Conservation (phyloP, 2,329 filamentous ascomycete genomes). For the Talaromyces sp. region DNA sequence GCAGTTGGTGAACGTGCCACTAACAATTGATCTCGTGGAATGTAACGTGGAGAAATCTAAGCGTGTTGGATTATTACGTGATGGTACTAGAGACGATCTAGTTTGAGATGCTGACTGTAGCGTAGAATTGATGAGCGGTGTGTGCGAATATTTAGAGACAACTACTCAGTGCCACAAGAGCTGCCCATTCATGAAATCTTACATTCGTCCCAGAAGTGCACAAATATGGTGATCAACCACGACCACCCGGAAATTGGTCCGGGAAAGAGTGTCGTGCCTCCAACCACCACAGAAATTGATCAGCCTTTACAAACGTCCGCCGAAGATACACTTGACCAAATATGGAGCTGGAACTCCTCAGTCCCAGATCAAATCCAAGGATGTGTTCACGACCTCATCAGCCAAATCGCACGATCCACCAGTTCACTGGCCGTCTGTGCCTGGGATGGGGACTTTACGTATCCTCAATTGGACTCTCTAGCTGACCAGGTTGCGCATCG, state of each 20-base stretch:
- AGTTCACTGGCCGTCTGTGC: conserved; percentile 12
- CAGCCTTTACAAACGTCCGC: not conserved
- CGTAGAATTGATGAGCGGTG: not conserved
- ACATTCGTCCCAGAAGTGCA: not conserved
- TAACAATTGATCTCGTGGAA: not conserved
- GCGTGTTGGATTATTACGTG: not conserved
- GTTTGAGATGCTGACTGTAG: not conserved
- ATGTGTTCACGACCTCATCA: conserved; percentile 13
- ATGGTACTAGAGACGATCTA: not conserved
- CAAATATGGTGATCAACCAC: conserved; percentile 4
- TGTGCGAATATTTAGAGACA: not conserved
- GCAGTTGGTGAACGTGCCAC: not conserved
- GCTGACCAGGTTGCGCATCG: not conserved
- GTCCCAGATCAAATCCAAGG: not conserved
- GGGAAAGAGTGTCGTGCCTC: not conserved
- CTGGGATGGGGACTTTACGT: conserved; percentile 20
- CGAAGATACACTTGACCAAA: conserved; percentile 6
- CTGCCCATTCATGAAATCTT: not conserved
- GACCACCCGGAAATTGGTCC: not conserved
- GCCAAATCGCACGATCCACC: not conserved
- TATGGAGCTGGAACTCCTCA: conserved; percentile 10
- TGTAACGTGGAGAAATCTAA: not conserved
- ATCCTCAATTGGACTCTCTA: conserved; percentile 10
- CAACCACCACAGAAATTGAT: not conserved
- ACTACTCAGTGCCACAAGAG: not conserved